Conservation (phyloP, 208 protist species). For the Trypanosoma scelopori region DNA sequence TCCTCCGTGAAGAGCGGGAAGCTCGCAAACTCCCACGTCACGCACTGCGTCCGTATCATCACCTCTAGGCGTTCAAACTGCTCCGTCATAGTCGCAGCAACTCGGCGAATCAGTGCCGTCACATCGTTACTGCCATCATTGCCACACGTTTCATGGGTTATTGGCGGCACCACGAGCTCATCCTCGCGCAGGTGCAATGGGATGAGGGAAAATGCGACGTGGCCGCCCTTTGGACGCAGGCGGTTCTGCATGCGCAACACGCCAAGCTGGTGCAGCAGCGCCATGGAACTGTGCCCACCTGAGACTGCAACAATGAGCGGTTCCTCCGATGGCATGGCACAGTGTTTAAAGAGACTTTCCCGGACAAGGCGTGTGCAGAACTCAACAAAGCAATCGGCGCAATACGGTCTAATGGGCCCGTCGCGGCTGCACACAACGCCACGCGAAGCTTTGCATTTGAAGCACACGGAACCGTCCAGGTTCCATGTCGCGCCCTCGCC, state of each 20-base stretch:
- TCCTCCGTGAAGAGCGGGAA: slow-evolving; percentile 35
- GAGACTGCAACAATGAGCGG: slow-evolving; percentile 74
- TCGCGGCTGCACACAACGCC: slow-evolving; percentile 65
- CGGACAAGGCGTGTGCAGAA: slow-evolving; percentile 58
- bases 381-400: slow-evolving; percentile 58
- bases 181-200: slow-evolving; percentile 74
- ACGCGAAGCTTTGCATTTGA: slow-evolving; percentile 64
- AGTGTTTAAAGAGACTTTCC: slow-evolving; percentile 60
- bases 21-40: slow-evolving; percentile 26
- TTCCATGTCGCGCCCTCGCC: not conserved
- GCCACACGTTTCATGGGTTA: not conserved
- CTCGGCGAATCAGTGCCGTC: not conserved
- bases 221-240: slow-evolving; percentile 18
- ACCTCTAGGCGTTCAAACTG: slow-evolving; percentile 46
- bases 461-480: slow-evolving; percentile 36
- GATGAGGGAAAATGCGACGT: slow-evolving; percentile 37
- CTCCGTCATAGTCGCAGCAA: slow-evolving; percentile 28
- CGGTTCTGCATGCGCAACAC: slow-evolving; percentile 42
- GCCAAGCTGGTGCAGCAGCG: slow-evolving; percentile 66
- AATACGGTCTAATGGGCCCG: slow-evolving; percentile 68
- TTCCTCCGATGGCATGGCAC: slow-evolving; percentile 49
- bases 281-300: slow-evolving; percentile 66
- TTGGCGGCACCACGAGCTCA: slow-evolving; percentile 50
- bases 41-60: slow-evolving; percentile 42
- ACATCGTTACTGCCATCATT: not conserved